Base-by-base conservation (phyloP, 305 asterid species). In the Fraxinus baroniana region DNA sequence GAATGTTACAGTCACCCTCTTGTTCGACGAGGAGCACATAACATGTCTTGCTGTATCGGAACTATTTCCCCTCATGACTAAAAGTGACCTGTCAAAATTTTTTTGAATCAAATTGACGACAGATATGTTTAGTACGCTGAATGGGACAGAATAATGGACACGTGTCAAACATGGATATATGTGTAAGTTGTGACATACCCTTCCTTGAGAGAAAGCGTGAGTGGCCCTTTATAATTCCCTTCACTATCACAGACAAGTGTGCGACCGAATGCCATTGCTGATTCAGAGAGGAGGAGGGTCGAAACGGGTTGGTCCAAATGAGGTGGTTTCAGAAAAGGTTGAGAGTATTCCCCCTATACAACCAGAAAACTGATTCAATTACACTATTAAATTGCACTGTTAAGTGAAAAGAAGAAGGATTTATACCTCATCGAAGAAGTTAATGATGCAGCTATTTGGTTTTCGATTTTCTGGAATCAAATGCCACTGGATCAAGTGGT, bases 301-400 rank as follows among this genome's bases (percentile, higher is more conserved):
- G 95, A 90, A 66, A 97, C 86, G 39, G 98, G 98, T 88, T 93
- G 97, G 68, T 93, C 98, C 81, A 97, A 80, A 87, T 97, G 99
- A 80, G 99, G 99, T 77, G 99, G 98, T 82, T 92, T 97, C 33
- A 93, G 84, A 84, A 94, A 97, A 77, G 99, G 99, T 81, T 96
- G 99, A 79, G 99, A 96, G 84, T 91, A 91, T 79, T 92, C 99
- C 62, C 97, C 98, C 99, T 96, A 13, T 88, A 85, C 3, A 79
- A 74, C 49, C 77, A 78, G 30, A 64, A 76, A 5, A 72, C 15
- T 9, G 9, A 49, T 55, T 22, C 80, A 5, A 55, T 74, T 82
- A 20, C 33, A 8, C 30, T 22, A 64, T 80, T 36, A 49, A 68
- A 49, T 52, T 79, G 80, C 81, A 64, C 7, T 71, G 52, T 26